Base-by-base conservation (phyloP, 352 stramenopile species). In the Pythium rishiriense region DNA sequence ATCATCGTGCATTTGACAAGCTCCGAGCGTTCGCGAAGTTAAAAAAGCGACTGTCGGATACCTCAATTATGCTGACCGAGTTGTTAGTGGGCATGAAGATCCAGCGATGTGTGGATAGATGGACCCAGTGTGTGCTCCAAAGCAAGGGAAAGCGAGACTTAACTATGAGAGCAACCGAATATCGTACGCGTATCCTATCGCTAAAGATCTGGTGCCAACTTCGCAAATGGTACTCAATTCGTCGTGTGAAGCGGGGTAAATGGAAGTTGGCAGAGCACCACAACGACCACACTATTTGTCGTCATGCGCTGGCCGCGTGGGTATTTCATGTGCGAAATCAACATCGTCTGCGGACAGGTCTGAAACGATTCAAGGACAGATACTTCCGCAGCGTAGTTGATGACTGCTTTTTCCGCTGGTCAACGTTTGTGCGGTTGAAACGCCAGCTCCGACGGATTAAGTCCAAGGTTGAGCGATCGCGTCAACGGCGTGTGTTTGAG, bases 401-500 rank as follows among this genome's bases (percentile, higher is more conserved):
- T 21, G 47, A 75, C 9, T 78, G 68, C 35, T 75, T 78, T 29
- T 61, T 37, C 29, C 58, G 46, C 11, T 78, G 67, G 68, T 54
- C 53, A 14, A 50, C 19, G 6, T 46, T 78, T 10, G 37, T 62
- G 1, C 21, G 12, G 5, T 22, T 75, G 22, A 67, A 69, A 25
- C 19, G 22, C 0, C 22, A 37, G 24, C 22, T 78, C 1, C 67
- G 60, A 25, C 10, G 1, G 22, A 49, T 74, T 17, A 53, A 56
- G 22, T 24, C n/a, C 9, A 51, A 26, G 2, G 17, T 24, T n/a
- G 22, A 50, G 4, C 22, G n/a, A 22, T 22, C 33, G 24, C 31
- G 49, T 3, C 33, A 52, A 26, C 31, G 3, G 2, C 37, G n/a
- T 9, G n/a, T 26, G 4, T 17, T 65, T 2, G 3, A 8, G 3